Evolutionary conservation across 331 rosid genomes (phyloP), one percentile per base, ranked within the genome.

Genomic region (Prunus yedoensis): DNA sequence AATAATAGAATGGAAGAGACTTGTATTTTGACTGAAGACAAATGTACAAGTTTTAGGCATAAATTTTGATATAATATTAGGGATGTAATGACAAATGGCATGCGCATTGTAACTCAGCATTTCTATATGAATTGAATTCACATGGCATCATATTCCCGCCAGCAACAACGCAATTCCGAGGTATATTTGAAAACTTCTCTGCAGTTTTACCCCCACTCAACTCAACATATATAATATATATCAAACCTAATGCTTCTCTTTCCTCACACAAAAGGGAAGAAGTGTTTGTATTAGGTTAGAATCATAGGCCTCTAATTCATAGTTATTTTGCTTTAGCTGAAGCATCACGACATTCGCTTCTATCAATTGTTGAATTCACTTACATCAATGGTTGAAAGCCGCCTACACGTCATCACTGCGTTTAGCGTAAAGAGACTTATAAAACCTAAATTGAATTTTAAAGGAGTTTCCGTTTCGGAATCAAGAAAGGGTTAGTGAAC

Each of bases 31-130:
- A 63, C 25, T 17, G 47, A 63, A 25, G 51, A 20, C 15, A 65
- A 41, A 65, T 38, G 62, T n/a, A 10, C 21, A 56, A 56, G 13
- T n/a, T 20, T 56, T 8, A 3, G 21, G 27, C 13, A 56, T 56
- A n/a, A 27, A 6, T 6, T 1, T 38, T 38, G 43, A 38, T 38
- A 38, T 69, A 50, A 43, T 69, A 27, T 16, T 69, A 69, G 30
- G 58, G 14, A 38, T 7, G 9, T 61, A 49, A 27, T 21, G 70
- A 60, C 77, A 61, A 23, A 74, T 74, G 70, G 77, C 77, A 61
- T 28, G 70, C 60, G 16, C 70, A 61, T 21, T 28, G 21, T 16
- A 60, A 57, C 2, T 17, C 2, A 49, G 32, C 46, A 18, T 28
- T 17, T 60, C 60, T 27, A 45, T 23, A 59, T 58, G 57, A 58